Evolutionary conservation across 2,329 filamentous ascomycete genomes (phyloP).

Genomic region (Lecanicillium sp.): DNA sequence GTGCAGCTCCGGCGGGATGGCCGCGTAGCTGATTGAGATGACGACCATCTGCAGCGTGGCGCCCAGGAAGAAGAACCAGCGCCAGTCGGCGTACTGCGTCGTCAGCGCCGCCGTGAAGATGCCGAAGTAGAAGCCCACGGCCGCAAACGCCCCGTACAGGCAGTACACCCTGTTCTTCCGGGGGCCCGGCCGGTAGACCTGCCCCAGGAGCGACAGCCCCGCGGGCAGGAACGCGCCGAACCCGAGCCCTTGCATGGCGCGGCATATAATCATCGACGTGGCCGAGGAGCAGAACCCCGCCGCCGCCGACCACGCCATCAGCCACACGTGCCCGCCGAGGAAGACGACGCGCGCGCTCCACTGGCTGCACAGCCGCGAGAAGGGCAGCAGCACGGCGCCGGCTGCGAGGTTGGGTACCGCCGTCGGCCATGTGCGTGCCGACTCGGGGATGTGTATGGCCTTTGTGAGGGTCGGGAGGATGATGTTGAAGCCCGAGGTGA

Average conservation of each 20-base stretch:
- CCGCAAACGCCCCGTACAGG: slow-evolving; percentile 52
- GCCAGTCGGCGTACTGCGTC: slow-evolving; percentile 55
- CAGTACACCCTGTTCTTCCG: slow-evolving; percentile 63
- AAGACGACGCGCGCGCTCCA: slow-evolving; percentile 52
- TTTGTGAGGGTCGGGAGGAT: slow-evolving; percentile 59
- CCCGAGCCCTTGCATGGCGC: slow-evolving; percentile 63
- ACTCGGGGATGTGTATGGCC: slow-evolving; percentile 55
- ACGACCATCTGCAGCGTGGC: slow-evolving; percentile 38
- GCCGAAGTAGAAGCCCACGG: slow-evolving; percentile 55
- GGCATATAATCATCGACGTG: slow-evolving; percentile 60
- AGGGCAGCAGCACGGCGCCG: slow-evolving; percentile 51
- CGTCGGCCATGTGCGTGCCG: slow-evolving; percentile 55
- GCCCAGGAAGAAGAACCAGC: slow-evolving; percentile 67
- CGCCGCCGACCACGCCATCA: slow-evolving; percentile 57
- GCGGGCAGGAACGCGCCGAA: slow-evolving; percentile 64
- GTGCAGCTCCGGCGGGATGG: slow-evolving; percentile 31
- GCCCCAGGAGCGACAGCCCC: slow-evolving; percentile 63
- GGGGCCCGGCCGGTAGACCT: slow-evolving; percentile 62
- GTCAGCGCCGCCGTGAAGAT: slow-evolving; percentile 61
- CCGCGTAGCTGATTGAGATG: slow-evolving; percentile 37
- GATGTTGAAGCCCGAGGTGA: slow-evolving; percentile 17
- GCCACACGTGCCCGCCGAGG: slow-evolving; percentile 50
- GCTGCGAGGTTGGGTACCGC: slow-evolving; percentile 51
- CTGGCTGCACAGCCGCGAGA: slow-evolving; percentile 51
- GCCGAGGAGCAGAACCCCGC: slow-evolving; percentile 58